A percentile compares a stretch with the other conserved stretches of the same genome.
These are phyloP conservation scores for Ananas comosus DNA, from an alignment of 176 grass and related monocot species.

Conservation along the genomic window DNA sequence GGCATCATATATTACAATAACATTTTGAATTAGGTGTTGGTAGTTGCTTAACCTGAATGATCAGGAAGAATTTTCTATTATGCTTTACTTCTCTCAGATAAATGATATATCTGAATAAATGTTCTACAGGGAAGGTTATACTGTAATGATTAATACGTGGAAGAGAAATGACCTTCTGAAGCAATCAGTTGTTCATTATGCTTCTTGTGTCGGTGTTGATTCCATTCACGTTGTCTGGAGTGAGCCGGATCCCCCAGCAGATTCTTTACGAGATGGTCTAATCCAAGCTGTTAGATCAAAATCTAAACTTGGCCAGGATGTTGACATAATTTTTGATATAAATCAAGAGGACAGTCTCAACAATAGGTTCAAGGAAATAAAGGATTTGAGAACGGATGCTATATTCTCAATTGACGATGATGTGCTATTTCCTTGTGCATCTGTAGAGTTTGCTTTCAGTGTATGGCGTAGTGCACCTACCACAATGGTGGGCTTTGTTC, in stretches of 20 bases:
- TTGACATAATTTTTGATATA: constrained; percentile 44
- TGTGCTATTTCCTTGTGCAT: constrained; percentile 13
- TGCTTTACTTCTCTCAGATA: neutral
- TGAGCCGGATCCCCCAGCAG: constrained; percentile 49
- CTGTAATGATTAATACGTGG: constrained; percentile 93
- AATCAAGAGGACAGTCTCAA: constrained; percentile 41
- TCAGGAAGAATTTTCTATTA: neutral
- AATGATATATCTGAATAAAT: neutral
- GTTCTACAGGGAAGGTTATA: constrained; percentile 32
- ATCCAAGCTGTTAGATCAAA: constrained; percentile 11
- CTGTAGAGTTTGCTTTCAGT: constrained; percentile 17
- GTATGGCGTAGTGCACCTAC: constrained; percentile 15
- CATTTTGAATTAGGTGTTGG: neutral
- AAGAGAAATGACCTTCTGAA: constrained; percentile 58
- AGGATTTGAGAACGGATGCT: constrained; percentile 10
- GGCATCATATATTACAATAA: neutral
- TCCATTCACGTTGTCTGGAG: constrained; percentile 83
- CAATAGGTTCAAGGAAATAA: constrained; percentile 22
- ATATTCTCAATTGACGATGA: constrained; percentile 24
- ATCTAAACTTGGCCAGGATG: constrained; percentile 17
- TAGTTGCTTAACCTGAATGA: neutral
- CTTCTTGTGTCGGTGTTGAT: constrained; percentile 49
- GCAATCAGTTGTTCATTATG: constrained; percentile 51
- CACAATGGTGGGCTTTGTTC: constrained; percentile 23
- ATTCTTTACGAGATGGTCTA: constrained; percentile 25